These are phyloP conservation scores for Cutaneotrichosporon arboriforme DNA, from an alignment of 1,284 basidiomycete genomes.

Conservation along the genomic window DNA sequence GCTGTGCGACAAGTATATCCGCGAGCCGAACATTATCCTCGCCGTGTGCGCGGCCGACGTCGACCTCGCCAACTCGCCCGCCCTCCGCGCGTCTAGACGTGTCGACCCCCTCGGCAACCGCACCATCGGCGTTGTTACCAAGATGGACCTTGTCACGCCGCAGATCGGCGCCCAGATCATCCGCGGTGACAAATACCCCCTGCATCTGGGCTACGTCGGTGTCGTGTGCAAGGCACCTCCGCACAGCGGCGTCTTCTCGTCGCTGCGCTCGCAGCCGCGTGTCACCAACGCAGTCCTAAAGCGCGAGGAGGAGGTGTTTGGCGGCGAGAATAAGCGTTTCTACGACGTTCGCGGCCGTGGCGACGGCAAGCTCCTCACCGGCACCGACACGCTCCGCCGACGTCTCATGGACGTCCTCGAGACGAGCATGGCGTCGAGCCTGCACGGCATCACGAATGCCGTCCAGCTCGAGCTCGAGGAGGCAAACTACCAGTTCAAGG, in stretches of 20 bases:
- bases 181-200: constrained; percentile 87
- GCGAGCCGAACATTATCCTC: constrained; percentile 94
- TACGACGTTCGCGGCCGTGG: constrained; percentile 53
- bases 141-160: constrained; percentile 94
- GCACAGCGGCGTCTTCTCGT: constrained; percentile 44
- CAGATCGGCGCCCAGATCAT: constrained; percentile 77
- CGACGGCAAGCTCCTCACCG: constrained; percentile 62
- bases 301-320: constrained; percentile 78
- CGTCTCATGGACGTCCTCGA: constrained; percentile 95
- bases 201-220: constrained; percentile 94
- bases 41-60: constrained; percentile 98
- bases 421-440: constrained; percentile 89
- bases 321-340: constrained; percentile 54
- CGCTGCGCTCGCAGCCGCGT: constrained; percentile 35
- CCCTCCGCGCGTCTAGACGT: constrained; percentile 82
- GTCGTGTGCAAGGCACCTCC: constrained; percentile 78
- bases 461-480: constrained; percentile 97
- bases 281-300: constrained; percentile 57
- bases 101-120: constrained; percentile 91
- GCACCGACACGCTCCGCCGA: constrained; percentile 80
- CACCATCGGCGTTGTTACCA: constrained; percentile 96
- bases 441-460: constrained; percentile 92
- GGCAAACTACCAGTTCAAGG: constrained; percentile 94
- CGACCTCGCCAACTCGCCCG: constrained; percentile 96
- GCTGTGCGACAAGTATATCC: constrained; percentile 94